Conservation (phyloP, 2,329 filamentous ascomycete species). For the Apiospora sp. region DNA sequence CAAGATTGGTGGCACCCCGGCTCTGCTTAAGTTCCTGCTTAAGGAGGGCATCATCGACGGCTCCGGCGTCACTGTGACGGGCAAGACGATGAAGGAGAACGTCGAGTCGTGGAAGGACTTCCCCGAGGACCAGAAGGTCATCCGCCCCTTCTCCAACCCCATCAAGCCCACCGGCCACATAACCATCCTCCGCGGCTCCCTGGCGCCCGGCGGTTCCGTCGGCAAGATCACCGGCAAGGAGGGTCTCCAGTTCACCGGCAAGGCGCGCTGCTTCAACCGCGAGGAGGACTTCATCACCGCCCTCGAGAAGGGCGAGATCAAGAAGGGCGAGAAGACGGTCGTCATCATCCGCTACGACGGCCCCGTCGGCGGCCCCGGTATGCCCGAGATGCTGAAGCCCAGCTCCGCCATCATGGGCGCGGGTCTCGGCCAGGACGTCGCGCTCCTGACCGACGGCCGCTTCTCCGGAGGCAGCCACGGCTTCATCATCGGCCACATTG, state of each 20-base stretch:
- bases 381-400: slow-evolving; percentile 96
- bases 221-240: slow-evolving; percentile 97
- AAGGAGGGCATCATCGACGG: slow-evolving; percentile 85
- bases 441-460: slow-evolving; percentile 76
- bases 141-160: slow-evolving; percentile 80
- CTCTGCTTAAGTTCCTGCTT: slow-evolving; percentile 86
- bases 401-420: slow-evolving; percentile 92
- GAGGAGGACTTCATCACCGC: slow-evolving; percentile 83
- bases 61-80: slow-evolving; percentile 82
- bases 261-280: slow-evolving; percentile 83
- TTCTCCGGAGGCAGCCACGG: slow-evolving; percentile 86
- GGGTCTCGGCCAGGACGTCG: slow-evolving; percentile 78
- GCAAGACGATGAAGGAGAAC: slow-evolving; percentile 89
- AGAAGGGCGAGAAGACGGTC: slow-evolving; percentile 86
- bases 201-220: slow-evolving; percentile 86
- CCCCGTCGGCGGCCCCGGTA: slow-evolving; percentile 90
- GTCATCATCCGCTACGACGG: slow-evolving; percentile 93
- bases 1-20: slow-evolving; percentile 86
- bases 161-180: slow-evolving; percentile 90
- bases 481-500: slow-evolving; percentile 87
- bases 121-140: slow-evolving; percentile 80
- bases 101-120: slow-evolving; percentile 78
- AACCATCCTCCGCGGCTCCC: slow-evolving; percentile 84
- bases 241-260: slow-evolving; percentile 82
- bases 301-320: slow-evolving; percentile 79